Percentiles rank a stretch among this genome's conserved stretches.
Evolutionary conservation across 2,329 filamentous ascomycete genomes (phyloP).

Genomic region (Thermothelomyces thermophilus): DNA sequence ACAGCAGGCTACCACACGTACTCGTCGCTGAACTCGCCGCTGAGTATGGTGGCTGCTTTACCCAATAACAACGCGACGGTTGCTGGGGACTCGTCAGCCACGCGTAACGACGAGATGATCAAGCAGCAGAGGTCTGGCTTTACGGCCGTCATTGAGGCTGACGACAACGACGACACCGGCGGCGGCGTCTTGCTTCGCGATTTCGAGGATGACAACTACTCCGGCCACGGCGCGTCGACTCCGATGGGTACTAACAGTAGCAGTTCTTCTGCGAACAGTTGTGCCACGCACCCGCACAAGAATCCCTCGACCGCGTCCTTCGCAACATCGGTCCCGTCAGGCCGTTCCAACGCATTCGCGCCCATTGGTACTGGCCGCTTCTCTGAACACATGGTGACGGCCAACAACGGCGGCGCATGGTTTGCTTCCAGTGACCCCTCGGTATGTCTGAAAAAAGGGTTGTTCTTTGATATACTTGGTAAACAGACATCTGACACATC

Average conservation of each 20-base stretch:
- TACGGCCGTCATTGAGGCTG: constrained; percentile 1
- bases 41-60: background rate
- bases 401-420: background rate
- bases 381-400: background rate
- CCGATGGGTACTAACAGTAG: background rate
- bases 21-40: background rate
- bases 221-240: background rate
- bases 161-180: constrained; percentile 6
- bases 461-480: no score
- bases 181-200: constrained; percentile 17
- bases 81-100: background rate
- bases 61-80: background rate
- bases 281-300: background rate
- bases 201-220: constrained; percentile 8
- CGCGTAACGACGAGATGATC: background rate
- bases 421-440: background rate
- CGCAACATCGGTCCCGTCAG: background rate
- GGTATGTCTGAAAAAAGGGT: no score
- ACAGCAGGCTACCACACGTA: background rate
- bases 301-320: background rate
- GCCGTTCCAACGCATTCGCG: constrained; percentile 7
- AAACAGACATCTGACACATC: no score
- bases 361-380: constrained; percentile 12
- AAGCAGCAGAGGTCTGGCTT: background rate
- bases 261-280: background rate